Percentiles rank a stretch among this genome's conserved stretches.
Evolutionary conservation across 2,329 filamentous ascomycete genomes (phyloP).

Genomic region (Hypoxylon rubiginosum): DNA sequence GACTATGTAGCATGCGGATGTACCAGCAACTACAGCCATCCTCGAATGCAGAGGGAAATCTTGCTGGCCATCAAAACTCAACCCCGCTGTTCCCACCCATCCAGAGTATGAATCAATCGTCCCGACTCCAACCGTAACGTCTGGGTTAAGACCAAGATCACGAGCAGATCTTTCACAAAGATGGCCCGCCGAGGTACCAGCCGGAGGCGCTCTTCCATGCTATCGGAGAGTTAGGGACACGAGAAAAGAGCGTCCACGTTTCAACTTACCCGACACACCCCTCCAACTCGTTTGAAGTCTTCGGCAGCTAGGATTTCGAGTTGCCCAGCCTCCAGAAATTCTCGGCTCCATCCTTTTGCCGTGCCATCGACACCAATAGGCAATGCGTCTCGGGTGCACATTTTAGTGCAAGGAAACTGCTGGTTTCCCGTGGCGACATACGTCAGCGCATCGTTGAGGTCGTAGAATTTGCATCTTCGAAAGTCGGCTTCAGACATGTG

Average conservation of each 20-base stretch:
- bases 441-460: neutral
- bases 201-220: slow-evolving; percentile 4
- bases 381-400: neutral
- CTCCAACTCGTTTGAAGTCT: neutral
- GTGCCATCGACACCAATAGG: neutral
- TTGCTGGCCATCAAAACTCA: neutral
- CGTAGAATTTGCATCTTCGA: neutral
- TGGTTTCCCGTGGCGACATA: neutral
- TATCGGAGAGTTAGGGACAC: neutral
- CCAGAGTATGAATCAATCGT: neutral
- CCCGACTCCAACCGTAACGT: neutral
- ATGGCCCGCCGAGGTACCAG: neutral
- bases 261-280: slow-evolving; percentile 1
- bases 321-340: neutral
- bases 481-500: neutral
- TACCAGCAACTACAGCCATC: slow-evolving; percentile 2
- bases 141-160: neutral
- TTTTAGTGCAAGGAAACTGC: neutral
- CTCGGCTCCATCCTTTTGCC: neutral
- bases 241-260: neutral
- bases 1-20: slow-evolving; percentile 1
- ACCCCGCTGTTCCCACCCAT: slow-evolving; percentile 2
- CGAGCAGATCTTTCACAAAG: neutral
- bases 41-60: neutral
- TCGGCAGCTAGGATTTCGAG: neutral